Conservation (phyloP, 257 asterid species). For the Fraxinus anomala region DNA sequence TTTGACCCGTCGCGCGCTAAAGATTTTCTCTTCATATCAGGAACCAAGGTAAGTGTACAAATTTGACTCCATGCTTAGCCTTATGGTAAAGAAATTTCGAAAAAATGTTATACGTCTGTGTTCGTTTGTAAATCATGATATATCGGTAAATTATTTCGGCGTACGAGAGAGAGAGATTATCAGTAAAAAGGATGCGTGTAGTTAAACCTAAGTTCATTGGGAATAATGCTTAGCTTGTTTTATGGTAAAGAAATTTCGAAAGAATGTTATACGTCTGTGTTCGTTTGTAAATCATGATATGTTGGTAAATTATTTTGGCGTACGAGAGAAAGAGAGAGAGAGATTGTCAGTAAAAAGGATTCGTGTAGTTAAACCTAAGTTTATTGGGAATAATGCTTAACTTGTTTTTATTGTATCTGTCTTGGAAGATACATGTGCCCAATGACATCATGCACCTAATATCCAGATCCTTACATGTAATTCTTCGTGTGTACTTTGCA, state of each 20-base stretch:
- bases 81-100: background rate
- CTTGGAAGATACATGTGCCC: background rate
- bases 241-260: background rate
- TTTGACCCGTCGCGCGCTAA: slow-evolving; percentile 78
- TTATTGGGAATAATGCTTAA: background rate
- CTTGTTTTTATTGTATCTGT: too few species aligned
- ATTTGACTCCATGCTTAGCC: background rate
- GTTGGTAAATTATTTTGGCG: too few species aligned
- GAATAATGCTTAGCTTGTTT: too few species aligned
- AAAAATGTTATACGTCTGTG: background rate
- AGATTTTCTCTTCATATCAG: slow-evolving; percentile 79
- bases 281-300: background rate
- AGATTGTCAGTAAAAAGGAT: background rate
- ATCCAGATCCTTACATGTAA: background rate
- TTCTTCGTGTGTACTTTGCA: slow-evolving; percentile 27
- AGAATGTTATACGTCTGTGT: background rate
- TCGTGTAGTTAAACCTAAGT: background rate
- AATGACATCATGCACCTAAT: background rate
- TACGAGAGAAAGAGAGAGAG: background rate
- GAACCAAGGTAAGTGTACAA: slow-evolving; percentile 61
- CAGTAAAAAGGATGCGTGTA: too few species aligned
- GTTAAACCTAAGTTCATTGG: too few species aligned
- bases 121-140: background rate
- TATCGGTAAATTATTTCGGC: too few species aligned
- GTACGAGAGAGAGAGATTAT: too few species aligned